Conservation (phyloP, 306 rosid species). For the Trifolium subterraneum region DNA sequence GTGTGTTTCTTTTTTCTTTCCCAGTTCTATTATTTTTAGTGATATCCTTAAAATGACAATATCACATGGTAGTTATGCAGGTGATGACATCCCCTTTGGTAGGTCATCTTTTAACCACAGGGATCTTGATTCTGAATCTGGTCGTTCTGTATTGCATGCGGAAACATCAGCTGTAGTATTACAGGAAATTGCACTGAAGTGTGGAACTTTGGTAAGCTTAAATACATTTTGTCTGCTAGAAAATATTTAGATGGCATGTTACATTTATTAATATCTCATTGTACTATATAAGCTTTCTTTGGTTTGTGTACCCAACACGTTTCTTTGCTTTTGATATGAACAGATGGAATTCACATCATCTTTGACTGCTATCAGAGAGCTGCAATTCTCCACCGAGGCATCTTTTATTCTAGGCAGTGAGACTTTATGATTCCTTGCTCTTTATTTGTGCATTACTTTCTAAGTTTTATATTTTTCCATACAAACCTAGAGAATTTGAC, state of each 20-base stretch:
- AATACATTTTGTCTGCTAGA: conserved; percentile 26
- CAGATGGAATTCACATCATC: conserved; percentile 83
- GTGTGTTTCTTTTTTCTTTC: conserved; percentile 8
- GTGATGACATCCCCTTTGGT: conserved; percentile 70
- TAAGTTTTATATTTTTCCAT: conserved; percentile 19
- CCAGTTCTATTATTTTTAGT: conserved; percentile 26
- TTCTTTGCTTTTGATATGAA: conserved; percentile 40
- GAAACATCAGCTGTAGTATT: conserved; percentile 72
- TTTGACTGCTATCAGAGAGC: conserved; percentile 67
- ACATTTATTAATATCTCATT: conserved; percentile 16
- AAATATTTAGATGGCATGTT: conserved; percentile 38
- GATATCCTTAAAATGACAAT: conserved; percentile 37
- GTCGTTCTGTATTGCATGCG: conserved; percentile 56
- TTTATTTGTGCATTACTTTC: conserved; percentile 24
- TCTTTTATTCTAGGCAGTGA: conserved; percentile 21
- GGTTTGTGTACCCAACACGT: conserved; percentile 30
- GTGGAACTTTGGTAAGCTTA: conserved; percentile 82
- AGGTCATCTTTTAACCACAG: conserved; percentile 73
- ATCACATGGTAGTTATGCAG: conserved; percentile 53
- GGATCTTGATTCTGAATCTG: conserved; percentile 75
- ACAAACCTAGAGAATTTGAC: background rate
- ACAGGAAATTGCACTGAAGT: conserved; percentile 85
- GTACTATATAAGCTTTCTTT: conserved; percentile 24
- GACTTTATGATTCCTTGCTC: conserved; percentile 28
- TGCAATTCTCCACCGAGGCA: conserved; percentile 88